Percentiles rank a stretch among this genome's conserved stretches.
phyloP scores from a whole-genome alignment of 306 rosid genomes.

The Fagus crenata region DNA sequence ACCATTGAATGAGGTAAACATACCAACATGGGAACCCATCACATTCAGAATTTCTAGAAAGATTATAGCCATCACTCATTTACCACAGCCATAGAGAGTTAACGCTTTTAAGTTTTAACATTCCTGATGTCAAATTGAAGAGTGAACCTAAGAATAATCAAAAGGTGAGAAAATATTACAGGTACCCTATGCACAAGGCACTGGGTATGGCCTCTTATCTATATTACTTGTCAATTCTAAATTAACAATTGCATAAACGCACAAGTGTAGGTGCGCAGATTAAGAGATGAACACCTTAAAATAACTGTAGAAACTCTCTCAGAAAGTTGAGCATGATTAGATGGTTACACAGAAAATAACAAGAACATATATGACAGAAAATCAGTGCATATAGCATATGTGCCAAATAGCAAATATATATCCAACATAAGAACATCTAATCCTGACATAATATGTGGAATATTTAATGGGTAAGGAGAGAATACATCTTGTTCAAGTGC shows the following conservation, averaged over 20 bases:
- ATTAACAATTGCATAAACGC: neutral
- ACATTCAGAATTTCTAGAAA: neutral
- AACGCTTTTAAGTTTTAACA: neutral
- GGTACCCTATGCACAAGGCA: neutral
- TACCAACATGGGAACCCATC: neutral
- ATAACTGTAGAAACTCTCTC: neutral
- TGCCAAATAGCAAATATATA: neutral
- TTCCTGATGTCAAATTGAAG: neutral
- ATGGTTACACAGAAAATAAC: neutral
- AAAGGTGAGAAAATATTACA: neutral
- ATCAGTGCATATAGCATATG: neutral
- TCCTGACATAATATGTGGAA: slow-evolving; percentile 1
- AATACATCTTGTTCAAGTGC: slow-evolving; percentile 98
- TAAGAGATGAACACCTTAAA: neutral
- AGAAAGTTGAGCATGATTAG: neutral
- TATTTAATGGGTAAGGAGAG: slow-evolving; percentile 4
- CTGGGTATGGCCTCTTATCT: neutral
- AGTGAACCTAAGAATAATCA: neutral
- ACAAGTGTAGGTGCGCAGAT: neutral
- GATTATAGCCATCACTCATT: neutral
- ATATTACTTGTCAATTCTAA: neutral
- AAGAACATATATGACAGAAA: neutral
- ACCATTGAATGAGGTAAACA: neutral
- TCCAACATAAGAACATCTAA: neutral
- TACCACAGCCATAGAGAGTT: neutral